Conservation (phyloP, 192 early-diverging fungal species). For the Diversispora epigaea region DNA sequence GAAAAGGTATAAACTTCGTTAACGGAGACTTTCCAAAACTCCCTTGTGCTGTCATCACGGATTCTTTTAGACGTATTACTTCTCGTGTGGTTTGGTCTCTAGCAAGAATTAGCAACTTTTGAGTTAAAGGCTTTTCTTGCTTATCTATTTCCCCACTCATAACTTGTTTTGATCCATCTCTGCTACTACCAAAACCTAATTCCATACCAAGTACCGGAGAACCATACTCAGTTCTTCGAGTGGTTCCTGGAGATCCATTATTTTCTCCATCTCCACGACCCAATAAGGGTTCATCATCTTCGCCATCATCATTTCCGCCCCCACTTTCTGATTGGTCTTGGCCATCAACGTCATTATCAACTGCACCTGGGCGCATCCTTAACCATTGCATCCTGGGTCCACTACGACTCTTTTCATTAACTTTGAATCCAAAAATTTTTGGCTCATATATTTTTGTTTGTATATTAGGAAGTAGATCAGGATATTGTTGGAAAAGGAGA, state of each 20-base stretch:
- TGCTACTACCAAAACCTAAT: not conserved
- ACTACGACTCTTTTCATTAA: conserved; percentile 68
- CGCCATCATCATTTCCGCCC: conserved; percentile 18
- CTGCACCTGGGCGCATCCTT: conserved; percentile 46
- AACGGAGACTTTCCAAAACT: conserved; percentile 18
- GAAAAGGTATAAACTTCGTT: conserved; percentile 7
- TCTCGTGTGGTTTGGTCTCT: not conserved
- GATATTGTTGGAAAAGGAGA: conserved; percentile 86
- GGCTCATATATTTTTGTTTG: conserved; percentile 69
- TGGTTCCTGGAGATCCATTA: conserved; percentile 19
- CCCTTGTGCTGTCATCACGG: not conserved
- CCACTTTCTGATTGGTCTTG: conserved; percentile 6
- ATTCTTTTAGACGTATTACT: not conserved
- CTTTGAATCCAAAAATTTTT: conserved; percentile 89
- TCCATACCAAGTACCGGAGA: not conserved
- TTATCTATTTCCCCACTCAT: not conserved
- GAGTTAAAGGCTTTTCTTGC: not conserved
- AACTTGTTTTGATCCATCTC: not conserved
- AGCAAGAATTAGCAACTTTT: not conserved
- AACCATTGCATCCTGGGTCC: conserved; percentile 95
- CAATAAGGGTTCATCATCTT: conserved; percentile 9
- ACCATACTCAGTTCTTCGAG: not conserved
- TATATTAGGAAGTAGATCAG: conserved; percentile 64
- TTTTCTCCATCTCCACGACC: conserved; percentile 23
- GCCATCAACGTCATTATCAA: conserved; percentile 8